Evolutionary conservation across 2,329 filamentous ascomycete genomes (phyloP).

Genomic region (Epichloe sp.): DNA sequence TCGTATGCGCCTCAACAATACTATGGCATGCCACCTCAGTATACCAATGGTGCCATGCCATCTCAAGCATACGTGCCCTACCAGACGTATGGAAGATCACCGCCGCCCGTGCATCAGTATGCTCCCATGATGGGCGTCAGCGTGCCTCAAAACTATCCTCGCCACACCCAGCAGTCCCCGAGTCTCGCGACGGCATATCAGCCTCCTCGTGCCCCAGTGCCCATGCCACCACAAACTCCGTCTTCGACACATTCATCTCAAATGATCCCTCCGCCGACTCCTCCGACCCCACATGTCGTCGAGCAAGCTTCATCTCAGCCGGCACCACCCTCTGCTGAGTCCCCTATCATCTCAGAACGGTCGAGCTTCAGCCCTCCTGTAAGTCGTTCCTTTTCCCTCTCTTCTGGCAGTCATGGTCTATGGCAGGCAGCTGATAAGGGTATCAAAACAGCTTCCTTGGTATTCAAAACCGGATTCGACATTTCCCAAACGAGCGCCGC

Average conservation of each 20-base stretch:
- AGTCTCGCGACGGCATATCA: constrained; percentile 44
- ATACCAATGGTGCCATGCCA: constrained; percentile 39
- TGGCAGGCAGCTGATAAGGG: neutral
- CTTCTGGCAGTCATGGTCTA: neutral
- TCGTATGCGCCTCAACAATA: constrained; percentile 32
- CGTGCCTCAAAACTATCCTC: constrained; percentile 33
- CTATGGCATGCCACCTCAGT: constrained; percentile 46
- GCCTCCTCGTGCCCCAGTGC: constrained; percentile 31
- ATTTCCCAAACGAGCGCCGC: constrained; percentile 32
- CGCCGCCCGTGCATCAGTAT: constrained; percentile 41
- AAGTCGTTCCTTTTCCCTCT: constrained; percentile 19
- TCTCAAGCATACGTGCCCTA: constrained; percentile 35
- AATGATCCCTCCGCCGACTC: constrained; percentile 30
- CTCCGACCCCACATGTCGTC: constrained; percentile 29
- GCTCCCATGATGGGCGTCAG: constrained; percentile 36
- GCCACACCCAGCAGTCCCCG: constrained; percentile 38
- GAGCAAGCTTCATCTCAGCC: constrained; percentile 15
- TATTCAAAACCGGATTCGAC: constrained; percentile 34
- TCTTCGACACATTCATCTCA: constrained; percentile 38
- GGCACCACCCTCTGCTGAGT: constrained; percentile 1
- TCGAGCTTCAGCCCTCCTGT: constrained; percentile 37
- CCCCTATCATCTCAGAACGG: constrained; percentile 7
- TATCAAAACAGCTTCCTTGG: constrained; percentile 40
- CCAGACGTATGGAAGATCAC: constrained; percentile 34
- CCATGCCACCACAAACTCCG: constrained; percentile 35